These are phyloP conservation scores for Daldinia caldariorum DNA, from an alignment of 495 filamentous ascomycete genomes.

Conservation along the genomic window DNA sequence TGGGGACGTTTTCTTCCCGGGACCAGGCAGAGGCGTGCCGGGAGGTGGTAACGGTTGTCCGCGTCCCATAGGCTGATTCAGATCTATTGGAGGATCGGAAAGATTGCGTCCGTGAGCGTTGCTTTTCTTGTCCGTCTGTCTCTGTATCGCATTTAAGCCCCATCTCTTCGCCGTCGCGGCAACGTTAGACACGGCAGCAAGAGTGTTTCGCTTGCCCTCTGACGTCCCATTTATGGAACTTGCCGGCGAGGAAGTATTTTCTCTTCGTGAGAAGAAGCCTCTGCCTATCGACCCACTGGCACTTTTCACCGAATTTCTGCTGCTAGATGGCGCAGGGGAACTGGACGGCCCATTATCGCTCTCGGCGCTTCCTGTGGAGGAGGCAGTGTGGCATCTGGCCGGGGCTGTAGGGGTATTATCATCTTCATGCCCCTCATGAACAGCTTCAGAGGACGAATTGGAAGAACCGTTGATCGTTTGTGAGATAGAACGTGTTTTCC, in stretches of 20 bases:
- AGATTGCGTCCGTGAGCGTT: constrained; percentile 25
- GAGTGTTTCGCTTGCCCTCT: constrained; percentile 53
- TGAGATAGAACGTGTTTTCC: constrained; percentile 48
- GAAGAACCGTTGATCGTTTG: constrained; percentile 50
- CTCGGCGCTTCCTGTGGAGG: constrained; percentile 49
- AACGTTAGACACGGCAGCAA: constrained; percentile 73
- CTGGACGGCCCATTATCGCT: constrained; percentile 38
- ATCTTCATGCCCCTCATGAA: constrained; percentile 26
- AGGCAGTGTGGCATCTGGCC: constrained; percentile 56
- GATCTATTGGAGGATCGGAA: constrained; percentile 56
- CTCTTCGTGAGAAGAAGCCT: constrained; percentile 54
- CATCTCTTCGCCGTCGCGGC: constrained; percentile 86
- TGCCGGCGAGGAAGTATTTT: constrained; percentile 41
- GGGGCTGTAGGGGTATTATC: constrained; percentile 33
- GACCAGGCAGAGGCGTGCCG: constrained; percentile 69
- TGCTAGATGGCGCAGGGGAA: constrained; percentile 50
- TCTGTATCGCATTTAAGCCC: constrained; percentile 77
- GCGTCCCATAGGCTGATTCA: constrained; percentile 75
- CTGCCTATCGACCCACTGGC: constrained; percentile 50
- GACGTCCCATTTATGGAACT: constrained; percentile 41
- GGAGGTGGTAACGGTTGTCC: constrained; percentile 81
- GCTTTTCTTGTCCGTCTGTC: constrained; percentile 55
- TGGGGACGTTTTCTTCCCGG: constrained; percentile 63
- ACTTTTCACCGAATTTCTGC: constrained; percentile 50
- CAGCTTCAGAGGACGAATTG: constrained; percentile 49